Evolutionary conservation across 2,329 filamentous ascomycete species (phyloP).

Genomic region (Mariannaea elegans): DNA sequence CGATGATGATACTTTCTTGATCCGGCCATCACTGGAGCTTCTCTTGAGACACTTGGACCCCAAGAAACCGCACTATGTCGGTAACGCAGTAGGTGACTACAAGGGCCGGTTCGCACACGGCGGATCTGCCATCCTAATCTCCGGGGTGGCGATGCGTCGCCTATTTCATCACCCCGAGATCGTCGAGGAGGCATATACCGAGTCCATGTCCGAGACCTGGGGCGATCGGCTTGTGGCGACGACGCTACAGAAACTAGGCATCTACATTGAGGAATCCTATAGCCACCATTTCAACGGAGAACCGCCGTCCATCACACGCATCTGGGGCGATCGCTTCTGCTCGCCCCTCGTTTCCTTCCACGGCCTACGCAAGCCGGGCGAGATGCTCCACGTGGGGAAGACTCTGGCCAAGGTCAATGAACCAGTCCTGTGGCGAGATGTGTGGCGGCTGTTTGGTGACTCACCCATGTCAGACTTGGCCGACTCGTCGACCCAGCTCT

Average conservation of each 20-base stretch:
- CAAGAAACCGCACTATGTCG: slow-evolving; percentile 58
- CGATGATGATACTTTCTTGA: slow-evolving; percentile 66
- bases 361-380: slow-evolving; percentile 53
- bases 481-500: slow-evolving; percentile 46
- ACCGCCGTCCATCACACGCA: slow-evolving; percentile 56
- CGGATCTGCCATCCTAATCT: slow-evolving; percentile 63
- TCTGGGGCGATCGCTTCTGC: slow-evolving; percentile 61
- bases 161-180: slow-evolving; percentile 55
- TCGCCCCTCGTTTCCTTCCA: slow-evolving; percentile 65
- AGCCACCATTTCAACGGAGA: slow-evolving; percentile 66
- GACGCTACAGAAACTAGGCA: slow-evolving; percentile 60
- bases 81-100: slow-evolving; percentile 66
- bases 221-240: slow-evolving; percentile 64
- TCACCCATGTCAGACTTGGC: slow-evolving; percentile 50
- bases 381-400: slow-evolving; percentile 56
- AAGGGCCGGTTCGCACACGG: slow-evolving; percentile 65
- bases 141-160: slow-evolving; percentile 57
- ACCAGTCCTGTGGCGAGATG: slow-evolving; percentile 59
- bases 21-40: slow-evolving; percentile 57
- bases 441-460: slow-evolving; percentile 59
- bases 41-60: slow-evolving; percentile 61
- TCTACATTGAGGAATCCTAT: slow-evolving; percentile 65
- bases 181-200: slow-evolving; percentile 54
- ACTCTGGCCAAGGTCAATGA: slow-evolving; percentile 49
- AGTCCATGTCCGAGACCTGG: slow-evolving; percentile 61